phyloP scores from a whole-genome alignment of 2,329 filamentous ascomycete genomes.

The Trichophyton rubrum region DNA sequence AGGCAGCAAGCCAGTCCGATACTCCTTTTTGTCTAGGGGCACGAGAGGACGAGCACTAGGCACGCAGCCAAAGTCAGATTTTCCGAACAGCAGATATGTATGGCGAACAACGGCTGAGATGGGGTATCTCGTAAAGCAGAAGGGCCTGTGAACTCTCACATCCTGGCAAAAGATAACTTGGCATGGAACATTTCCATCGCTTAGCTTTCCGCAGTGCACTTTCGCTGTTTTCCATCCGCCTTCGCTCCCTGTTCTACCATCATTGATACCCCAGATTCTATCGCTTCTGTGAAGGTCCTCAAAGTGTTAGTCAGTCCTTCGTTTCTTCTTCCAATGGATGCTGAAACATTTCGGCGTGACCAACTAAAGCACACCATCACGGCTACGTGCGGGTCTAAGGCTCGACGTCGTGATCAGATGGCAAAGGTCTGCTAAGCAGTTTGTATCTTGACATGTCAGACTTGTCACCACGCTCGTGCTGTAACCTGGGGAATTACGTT shows the following conservation, averaged over 20 bases:
- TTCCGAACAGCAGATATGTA: background rate
- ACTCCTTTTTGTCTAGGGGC: background rate
- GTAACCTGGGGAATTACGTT: background rate
- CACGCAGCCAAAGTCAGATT: background rate
- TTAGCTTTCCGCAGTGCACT: background rate
- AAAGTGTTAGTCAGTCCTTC: background rate
- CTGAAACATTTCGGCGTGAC: background rate
- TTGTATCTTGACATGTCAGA: background rate
- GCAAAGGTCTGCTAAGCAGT: background rate
- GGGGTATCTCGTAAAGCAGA: background rate
- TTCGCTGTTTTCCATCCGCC: background rate
- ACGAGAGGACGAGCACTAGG: background rate
- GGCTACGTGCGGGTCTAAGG: background rate
- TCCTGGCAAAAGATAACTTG: background rate
- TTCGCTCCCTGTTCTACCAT: background rate
- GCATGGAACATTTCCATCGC: slow-evolving; percentile 1
- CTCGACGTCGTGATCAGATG: background rate
- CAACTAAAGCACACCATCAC: background rate
- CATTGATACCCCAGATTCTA: background rate
- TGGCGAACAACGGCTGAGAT: background rate
- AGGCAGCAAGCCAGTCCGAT: background rate
- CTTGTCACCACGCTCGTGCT: background rate
- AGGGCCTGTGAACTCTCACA: background rate
- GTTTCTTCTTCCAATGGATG: background rate
- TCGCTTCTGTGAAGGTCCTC: background rate